Evolutionary conservation across 2,329 filamentous ascomycete genomes (phyloP).

Genomic region (Neoarthrinium moseri): DNA sequence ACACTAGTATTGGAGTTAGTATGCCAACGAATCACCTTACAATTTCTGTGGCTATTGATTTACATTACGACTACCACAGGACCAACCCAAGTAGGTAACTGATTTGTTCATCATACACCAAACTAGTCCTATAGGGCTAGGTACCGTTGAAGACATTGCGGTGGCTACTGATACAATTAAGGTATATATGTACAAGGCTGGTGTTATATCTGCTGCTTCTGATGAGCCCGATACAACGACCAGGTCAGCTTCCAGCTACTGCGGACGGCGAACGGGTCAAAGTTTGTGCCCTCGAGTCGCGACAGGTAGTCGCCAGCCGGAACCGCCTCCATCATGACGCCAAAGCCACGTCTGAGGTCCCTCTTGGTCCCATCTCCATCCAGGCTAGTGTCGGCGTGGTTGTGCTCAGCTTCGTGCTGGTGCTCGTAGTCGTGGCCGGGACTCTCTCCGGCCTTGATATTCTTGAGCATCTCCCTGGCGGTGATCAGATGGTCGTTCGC

Average conservation of each 20-base stretch:
- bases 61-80: too few species aligned
- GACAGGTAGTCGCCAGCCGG: constrained; percentile 77
- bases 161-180: too few species aligned
- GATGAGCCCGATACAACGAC: constrained; percentile 59
- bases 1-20: too few species aligned
- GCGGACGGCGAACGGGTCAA: constrained; percentile 73
- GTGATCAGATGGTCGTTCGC: constrained; percentile 97
- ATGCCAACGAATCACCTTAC: too few species aligned
- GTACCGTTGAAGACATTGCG: too few species aligned
- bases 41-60: too few species aligned
- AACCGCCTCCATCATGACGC: constrained; percentile 77
- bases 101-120: too few species aligned
- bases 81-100: too few species aligned
- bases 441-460: constrained; percentile 69
- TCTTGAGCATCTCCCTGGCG: constrained; percentile 85
- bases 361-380: constrained; percentile 33
- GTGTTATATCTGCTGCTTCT: constrained; percentile 48
- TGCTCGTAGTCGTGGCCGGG: constrained; percentile 90
- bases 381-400: constrained; percentile 38
- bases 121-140: too few species aligned
- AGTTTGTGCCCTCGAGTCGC: constrained; percentile 75
- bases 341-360: constrained; percentile 64
- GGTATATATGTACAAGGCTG: too few species aligned
- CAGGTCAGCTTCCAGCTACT: constrained; percentile 82
- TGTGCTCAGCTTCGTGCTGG: constrained; percentile 69